Evolutionary conservation across 768 basidiomycete genomes (phyloP), one percentile per base, ranked within the genome.

Genomic region (Podaxis mareebaensis): DNA sequence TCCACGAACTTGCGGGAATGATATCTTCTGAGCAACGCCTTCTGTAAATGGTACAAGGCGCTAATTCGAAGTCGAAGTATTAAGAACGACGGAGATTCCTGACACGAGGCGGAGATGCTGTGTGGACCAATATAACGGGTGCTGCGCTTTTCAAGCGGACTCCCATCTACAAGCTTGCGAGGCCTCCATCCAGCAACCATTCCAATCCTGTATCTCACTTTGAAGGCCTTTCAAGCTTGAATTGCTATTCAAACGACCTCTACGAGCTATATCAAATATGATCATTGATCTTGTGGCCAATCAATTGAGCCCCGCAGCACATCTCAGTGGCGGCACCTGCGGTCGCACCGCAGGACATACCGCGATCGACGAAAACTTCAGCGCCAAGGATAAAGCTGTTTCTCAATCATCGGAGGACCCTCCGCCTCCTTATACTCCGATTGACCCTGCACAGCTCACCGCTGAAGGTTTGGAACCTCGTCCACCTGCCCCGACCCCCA

Each of bases 21-120:
- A n/a, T 15, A 60, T 28, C n/a, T 11, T 40, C 39, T 28, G 38
- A 51, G 22, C 28, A 51, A 28, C 13, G 12, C 22, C 28, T 51
- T 12, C 46, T 13, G 26, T 22, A 63, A 57, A 39, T 17, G 46
- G 49, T 15, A 20, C 42, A 7, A 24, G 54, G 54, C 61, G 61
- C 46, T 20, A 42, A 63, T 49, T 63, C 46, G 61, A 63, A 63
- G 61, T 63, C 17, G 61, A 63, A 63, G 54, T 11, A 12, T 63
- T 3, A 20, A 17, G 61, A 63, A 63, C 13, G 26, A 39, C 24
- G 8, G 22, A 42, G 52, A 51, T 4, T 36, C 26, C 12, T 38
- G 11, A 26, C 60, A 46, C 40, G 60, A 42, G 12, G 52, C 51
- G 17, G 3, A 33, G 4, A n/a, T 11, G 58, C 46, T 58, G 58